phyloP scores from a whole-genome alignment of 768 basidiomycete genomes.

The Auriculariales sp. region DNA sequence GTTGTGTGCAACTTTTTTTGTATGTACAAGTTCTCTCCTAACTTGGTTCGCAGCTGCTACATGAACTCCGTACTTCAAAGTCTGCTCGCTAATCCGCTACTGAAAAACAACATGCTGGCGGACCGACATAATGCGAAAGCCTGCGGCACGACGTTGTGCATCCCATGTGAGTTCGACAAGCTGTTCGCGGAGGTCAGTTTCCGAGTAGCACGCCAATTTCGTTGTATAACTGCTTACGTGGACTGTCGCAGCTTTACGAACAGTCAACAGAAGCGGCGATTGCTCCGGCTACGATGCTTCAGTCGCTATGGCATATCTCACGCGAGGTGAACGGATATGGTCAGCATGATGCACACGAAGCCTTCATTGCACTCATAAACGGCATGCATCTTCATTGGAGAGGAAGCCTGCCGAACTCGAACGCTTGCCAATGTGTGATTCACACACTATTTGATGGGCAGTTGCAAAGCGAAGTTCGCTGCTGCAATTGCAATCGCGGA shows the following conservation, averaged over 20 bases:
- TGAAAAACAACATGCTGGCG: slow-evolving; percentile 78
- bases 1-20: no score
- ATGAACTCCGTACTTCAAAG: slow-evolving; percentile 84
- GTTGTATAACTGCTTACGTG: slow-evolving; percentile 16
- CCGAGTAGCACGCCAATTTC: not conserved
- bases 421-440: slow-evolving; percentile 79
- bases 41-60: no score
- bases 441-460: slow-evolving; percentile 82
- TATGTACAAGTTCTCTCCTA: no score
- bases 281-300: slow-evolving; percentile 72
- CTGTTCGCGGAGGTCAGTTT: slow-evolving; percentile 52
- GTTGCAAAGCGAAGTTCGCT: slow-evolving; percentile 79
- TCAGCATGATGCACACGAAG: slow-evolving; percentile 90
- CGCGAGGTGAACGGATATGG: slow-evolving; percentile 80
- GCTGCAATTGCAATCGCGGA: slow-evolving; percentile 67
- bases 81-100: slow-evolving; percentile 77
- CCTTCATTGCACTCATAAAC: slow-evolving; percentile 71
- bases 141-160: slow-evolving; percentile 58
- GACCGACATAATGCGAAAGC: slow-evolving; percentile 72
- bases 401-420: slow-evolving; percentile 57
- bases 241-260: slow-evolving; percentile 28
- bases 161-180: slow-evolving; percentile 88
- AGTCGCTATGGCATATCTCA: slow-evolving; percentile 69
- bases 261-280: no score
- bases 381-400: slow-evolving; percentile 72